Evolutionary conservation across 164 flowering plant genomes (phyloP), one percentile per base, ranked within the genome.

Genomic region (Annona cherimola): DNA sequence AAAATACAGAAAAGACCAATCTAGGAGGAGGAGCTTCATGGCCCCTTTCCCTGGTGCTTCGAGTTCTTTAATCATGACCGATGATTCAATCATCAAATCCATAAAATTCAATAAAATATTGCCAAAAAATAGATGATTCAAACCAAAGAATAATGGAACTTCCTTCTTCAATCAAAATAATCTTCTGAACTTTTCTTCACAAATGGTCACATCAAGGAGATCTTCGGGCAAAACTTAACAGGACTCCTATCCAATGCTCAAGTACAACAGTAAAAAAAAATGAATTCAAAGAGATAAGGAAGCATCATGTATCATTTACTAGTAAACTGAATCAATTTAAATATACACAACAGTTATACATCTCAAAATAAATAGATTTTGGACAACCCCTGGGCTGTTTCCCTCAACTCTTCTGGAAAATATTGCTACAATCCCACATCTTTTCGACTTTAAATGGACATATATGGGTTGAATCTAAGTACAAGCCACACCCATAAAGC

Each of bases 291-390:
- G 12, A 19, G 14, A 72, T 4, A 41, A 64, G 41, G 67, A 64
- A 64, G 67, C 67, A 64, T 19, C 61, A 35, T 11, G 39, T 46
- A 68, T 68, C 72, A 69, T 66, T 69, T 46, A 26, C 59, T 57
- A 73, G 70, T 63, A 61, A 74, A 81, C 75, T 69, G 77, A 76
- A 70, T 54, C 71, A 69, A 61, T 75, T 72, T 67, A 42, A 79
- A 83, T 76, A 76, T 83, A 83, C 78, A 79, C 5, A 77, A 26
- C 69, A 66, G 83, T 73, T 75, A 69, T 76, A 75, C 80, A 81
- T 71, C 74, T 75, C 61, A 73, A 46, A 73, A 69, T 71, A 72
- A 72, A 65, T 76, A 77, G 80, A 77, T 65, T 50, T 50, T 75
- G 69, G 43, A 63, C 42, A 61, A 75, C 71, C 64, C 69, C 61